Base-by-base conservation (phyloP, 1,284 basidiomycete genomes). In the Kwoniella shivajii region DNA sequence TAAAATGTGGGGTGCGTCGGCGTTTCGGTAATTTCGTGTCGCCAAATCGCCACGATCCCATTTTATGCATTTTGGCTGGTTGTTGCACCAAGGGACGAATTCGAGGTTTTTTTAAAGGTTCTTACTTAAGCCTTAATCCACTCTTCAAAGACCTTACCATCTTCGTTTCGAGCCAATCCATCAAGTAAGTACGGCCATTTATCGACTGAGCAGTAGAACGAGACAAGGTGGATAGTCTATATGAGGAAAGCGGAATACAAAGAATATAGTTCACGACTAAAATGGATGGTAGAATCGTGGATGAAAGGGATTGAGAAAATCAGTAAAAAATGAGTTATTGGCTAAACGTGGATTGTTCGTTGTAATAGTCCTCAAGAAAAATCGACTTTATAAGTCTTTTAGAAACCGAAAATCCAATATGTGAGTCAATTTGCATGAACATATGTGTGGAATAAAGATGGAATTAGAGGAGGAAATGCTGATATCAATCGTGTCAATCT, bases 381-480 rank as follows among this genome's bases (percentile, higher is more conserved):
- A 22, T n/a, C 27, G 42, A 37, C 27, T 38, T 34, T 22, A 26
- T 10, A 54, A 34, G 24, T 37, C 24, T 30, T 4, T 7, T 33
- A 44, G 31, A 27, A 54, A 49, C 34, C 38, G 45, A 43, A 26
- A 33, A 56, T 60, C 20, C 59, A 60, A 56, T 42, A 60, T 60
- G 59, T 60, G 48, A 56, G 59, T 53, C 9, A 9, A 30, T 9
- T 26, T 14, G 16, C 16, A n/a, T n/a, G 30, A 22, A 13, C 11
- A 16, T 11, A 44, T 22, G 20, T 4, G 11, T n/a, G 14, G 20
- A 5, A 22, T 13, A 2, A n/a, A n/a, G n/a, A n/a, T 2, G 6
- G 41, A 2, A 42, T 18, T 10, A 31, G 27, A 41, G 45, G 26
- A 30, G 10, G 6, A 6, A 18, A 10, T 27, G 53, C 50, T 55